Evolutionary conservation across 768 basidiomycete species (phyloP).

Genomic region (Lactifluus hygrophoroides): DNA sequence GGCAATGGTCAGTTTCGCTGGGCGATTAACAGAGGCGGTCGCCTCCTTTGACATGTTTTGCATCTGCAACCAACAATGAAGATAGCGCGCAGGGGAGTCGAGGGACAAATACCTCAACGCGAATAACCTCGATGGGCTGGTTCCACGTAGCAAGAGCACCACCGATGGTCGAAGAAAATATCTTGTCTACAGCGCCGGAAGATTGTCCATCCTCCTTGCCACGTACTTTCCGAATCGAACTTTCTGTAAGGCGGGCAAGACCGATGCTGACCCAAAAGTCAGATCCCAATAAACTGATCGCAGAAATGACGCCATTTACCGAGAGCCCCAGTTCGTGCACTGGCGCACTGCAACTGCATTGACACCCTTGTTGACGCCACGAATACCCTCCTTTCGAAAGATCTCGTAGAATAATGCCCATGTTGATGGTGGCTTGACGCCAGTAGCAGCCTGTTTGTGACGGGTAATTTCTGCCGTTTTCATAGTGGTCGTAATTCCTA

Average conservation of each 20-base stretch:
- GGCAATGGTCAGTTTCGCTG: constrained; percentile 84
- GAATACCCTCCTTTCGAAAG: constrained; percentile 85
- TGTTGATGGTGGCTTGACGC: constrained; percentile 82
- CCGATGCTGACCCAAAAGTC: constrained; percentile 63
- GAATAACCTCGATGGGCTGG: constrained; percentile 95
- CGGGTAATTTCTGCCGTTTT: constrained; percentile 98
- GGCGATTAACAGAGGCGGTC: constrained; percentile 63
- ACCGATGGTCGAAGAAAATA: constrained; percentile 78
- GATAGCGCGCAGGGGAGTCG: neutral
- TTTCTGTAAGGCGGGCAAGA: constrained; percentile 89
- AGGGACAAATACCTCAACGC: constrained; percentile 70
- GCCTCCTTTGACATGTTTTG: constrained; percentile 90
- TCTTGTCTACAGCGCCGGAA: constrained; percentile 75
- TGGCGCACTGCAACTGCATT: constrained; percentile 90
- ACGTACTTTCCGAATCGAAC: constrained; percentile 60
- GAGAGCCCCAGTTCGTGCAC: constrained; percentile 90
- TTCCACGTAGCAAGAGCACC: constrained; percentile 99
- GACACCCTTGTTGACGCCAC: constrained; percentile 98
- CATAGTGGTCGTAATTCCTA: constrained; percentile 99
- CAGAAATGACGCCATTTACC: constrained; percentile 37
- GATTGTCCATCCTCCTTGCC: constrained; percentile 74
- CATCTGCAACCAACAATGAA: constrained; percentile 50
- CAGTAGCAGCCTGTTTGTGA: constrained; percentile 80
- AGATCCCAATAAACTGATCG: constrained; percentile 5
- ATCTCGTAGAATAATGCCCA: constrained; percentile 95